These are phyloP conservation scores for Plasmodium relictum DNA, from an alignment of 169 alveolate genomes.

Conservation along the genomic window DNA sequence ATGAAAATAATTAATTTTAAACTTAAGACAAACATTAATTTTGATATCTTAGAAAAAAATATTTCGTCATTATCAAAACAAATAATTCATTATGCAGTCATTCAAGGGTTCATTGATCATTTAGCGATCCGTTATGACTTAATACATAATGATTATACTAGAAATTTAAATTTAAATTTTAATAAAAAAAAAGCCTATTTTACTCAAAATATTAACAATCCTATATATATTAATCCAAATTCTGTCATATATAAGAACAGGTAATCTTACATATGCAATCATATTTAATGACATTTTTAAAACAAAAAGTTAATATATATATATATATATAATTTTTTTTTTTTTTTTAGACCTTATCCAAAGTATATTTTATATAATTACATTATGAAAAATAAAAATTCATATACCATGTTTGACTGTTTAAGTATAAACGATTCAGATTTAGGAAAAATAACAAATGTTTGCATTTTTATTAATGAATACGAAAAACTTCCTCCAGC, in stretches of 20 bases:
- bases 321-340: not conserved
- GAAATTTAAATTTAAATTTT: conserved; percentile 41
- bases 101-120: conserved; percentile 76
- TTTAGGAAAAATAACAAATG: conserved; percentile 66
- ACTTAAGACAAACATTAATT: conserved; percentile 45
- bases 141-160: conserved; percentile 59
- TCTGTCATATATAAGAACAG: conserved; percentile 61
- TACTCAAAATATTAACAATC: conserved; percentile 66
- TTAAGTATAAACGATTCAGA: conserved; percentile 59
- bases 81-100: conserved; percentile 66
- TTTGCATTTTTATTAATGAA: conserved; percentile 55
- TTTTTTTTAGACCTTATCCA: conserved; percentile 61
- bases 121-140: conserved; percentile 74
- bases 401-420: conserved; percentile 74
- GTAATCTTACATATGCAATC: not conserved
- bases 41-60: conserved; percentile 38
- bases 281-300: not conserved
- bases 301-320: not conserved
- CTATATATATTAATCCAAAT: conserved; percentile 64
- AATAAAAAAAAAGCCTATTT: conserved; percentile 63
- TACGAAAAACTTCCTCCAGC: conserved; percentile 76
- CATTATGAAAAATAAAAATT: conserved; percentile 64
- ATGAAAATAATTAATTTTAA: conserved; percentile 54
- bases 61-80: conserved; percentile 37
- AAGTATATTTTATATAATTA: conserved; percentile 57